Evolutionary conservation across 2,329 filamentous ascomycete genomes (phyloP).

Genomic region (Clonostachys byssicola): DNA sequence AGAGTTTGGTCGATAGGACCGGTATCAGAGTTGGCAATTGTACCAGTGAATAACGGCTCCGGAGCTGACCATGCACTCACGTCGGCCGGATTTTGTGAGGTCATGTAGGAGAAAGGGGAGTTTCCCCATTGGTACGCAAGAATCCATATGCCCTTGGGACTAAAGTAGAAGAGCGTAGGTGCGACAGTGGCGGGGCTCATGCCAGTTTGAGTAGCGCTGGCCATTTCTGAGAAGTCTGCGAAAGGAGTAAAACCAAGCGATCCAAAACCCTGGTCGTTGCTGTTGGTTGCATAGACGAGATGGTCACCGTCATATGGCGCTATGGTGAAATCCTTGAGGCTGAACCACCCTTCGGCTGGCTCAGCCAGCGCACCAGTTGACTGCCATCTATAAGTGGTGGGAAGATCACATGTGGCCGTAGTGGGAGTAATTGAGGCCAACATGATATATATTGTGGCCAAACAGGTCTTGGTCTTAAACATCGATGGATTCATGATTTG

Average conservation of each 20-base stretch:
- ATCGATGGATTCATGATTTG: no score
- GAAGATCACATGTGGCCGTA: slow-evolving; percentile 37
- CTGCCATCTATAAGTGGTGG: slow-evolving; percentile 51
- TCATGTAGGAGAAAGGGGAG: slow-evolving; percentile 55
- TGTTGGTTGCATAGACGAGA: slow-evolving; percentile 53
- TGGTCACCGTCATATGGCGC: slow-evolving; percentile 52
- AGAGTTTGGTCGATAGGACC: slow-evolving; percentile 60
- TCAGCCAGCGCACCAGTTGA: slow-evolving; percentile 43
- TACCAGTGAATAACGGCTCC: slow-evolving; percentile 52
- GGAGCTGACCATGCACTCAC: slow-evolving; percentile 50
- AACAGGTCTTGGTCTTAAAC: no score
- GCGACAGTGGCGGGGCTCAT: slow-evolving; percentile 47
- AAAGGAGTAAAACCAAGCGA: slow-evolving; percentile 57
- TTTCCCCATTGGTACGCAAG: slow-evolving; percentile 63
- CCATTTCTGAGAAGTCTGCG: slow-evolving; percentile 46
- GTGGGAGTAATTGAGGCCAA: no score
- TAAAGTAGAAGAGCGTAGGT: slow-evolving; percentile 60
- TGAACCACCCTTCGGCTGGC: slow-evolving; percentile 47
- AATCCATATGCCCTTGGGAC: slow-evolving; percentile 58
- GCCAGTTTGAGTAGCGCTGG: slow-evolving; percentile 42
- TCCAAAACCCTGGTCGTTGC: slow-evolving; percentile 37
- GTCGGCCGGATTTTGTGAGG: slow-evolving; percentile 52
- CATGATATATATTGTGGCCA: no score
- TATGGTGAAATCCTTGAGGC: slow-evolving; percentile 60
- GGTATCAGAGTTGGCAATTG: slow-evolving; percentile 42